Evolutionary conservation across 2,329 filamentous ascomycete species (phyloP).

Genomic region (Colletotrichum magnum): DNA sequence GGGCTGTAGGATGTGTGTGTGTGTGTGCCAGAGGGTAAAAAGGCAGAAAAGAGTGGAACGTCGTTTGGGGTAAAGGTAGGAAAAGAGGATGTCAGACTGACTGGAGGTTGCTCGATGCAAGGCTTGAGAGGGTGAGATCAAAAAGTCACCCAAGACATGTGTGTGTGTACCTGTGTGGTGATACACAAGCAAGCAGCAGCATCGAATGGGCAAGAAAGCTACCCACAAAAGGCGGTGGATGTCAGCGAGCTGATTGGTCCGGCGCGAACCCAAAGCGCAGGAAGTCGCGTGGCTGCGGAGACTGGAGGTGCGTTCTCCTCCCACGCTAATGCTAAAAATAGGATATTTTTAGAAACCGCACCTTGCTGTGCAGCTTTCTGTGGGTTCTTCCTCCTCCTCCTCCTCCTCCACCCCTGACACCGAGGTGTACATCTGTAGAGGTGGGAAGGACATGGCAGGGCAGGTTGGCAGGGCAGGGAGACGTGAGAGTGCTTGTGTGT

Average conservation of each 20-base stretch:
- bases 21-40: neutral
- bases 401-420: conserved; percentile 5
- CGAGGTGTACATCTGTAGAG: conserved; percentile 5
- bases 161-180: conserved; percentile 10
- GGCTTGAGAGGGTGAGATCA: neutral
- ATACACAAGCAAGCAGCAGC: neutral
- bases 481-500: neutral
- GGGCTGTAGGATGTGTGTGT: neutral
- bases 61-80: conserved; percentile 5
- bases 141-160: neutral
- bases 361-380: conserved; percentile 2
- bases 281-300: conserved; percentile 37
- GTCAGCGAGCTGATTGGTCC: conserved; percentile 25
- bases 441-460: neutral
- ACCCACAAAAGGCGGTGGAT: conserved; percentile 25
- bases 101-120: conserved; percentile 4
- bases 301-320: neutral
- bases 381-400: too few relatives aligned
- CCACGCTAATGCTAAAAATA: conserved; percentile 38
- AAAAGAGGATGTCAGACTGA: neutral
- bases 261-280: neutral
- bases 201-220: neutral
- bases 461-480: conserved; percentile 12
- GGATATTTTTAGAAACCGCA: conserved; percentile 38
- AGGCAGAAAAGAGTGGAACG: neutral